phyloP scores from a whole-genome alignment of 345 rosid species.

The Eucalyptus cladocalyx region DNA sequence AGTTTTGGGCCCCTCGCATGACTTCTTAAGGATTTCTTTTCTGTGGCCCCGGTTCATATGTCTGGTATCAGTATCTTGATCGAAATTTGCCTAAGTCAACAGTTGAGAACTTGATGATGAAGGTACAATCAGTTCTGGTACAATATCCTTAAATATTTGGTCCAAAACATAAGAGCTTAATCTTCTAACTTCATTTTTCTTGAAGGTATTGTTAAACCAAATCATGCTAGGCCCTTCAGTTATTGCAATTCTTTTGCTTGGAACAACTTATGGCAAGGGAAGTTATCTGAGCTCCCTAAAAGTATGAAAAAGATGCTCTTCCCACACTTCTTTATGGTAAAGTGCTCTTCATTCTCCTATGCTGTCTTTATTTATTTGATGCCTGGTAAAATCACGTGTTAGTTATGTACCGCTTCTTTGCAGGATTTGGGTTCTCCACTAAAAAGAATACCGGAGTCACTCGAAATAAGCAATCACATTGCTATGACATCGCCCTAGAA shows the following conservation, averaged over 20 bases:
- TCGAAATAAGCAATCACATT: too few relatives aligned
- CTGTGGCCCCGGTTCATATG: conserved; percentile 87
- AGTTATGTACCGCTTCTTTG: background rate
- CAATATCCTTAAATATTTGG: background rate
- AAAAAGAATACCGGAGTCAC: too few relatives aligned
- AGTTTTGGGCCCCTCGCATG: conserved; percentile 79
- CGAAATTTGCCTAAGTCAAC: conserved; percentile 52
- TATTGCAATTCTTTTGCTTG: conserved; percentile 84
- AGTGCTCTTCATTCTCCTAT: background rate
- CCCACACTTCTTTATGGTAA: conserved; percentile 70
- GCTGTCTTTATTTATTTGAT: background rate
- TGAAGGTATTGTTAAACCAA: conserved; percentile 79
- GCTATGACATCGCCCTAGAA: too few relatives aligned
- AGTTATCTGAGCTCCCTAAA: conserved; percentile 58
- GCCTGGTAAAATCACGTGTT: background rate
- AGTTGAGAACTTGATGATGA: conserved; percentile 41
- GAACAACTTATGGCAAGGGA: conserved; percentile 89
- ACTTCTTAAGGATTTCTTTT: conserved; percentile 79
- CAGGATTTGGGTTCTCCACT: conserved; percentile 92
- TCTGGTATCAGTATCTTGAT: conserved; percentile 76
- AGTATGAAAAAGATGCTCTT: conserved; percentile 73
- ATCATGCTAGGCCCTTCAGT: conserved; percentile 84
- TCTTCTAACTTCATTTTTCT: background rate
- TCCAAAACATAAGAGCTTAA: background rate
- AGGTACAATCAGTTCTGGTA: conserved; percentile 23